These are phyloP conservation scores for Tylopilus vinaceipallidus DNA, from an alignment of 768 basidiomycete genomes.

Conservation along the genomic window DNA sequence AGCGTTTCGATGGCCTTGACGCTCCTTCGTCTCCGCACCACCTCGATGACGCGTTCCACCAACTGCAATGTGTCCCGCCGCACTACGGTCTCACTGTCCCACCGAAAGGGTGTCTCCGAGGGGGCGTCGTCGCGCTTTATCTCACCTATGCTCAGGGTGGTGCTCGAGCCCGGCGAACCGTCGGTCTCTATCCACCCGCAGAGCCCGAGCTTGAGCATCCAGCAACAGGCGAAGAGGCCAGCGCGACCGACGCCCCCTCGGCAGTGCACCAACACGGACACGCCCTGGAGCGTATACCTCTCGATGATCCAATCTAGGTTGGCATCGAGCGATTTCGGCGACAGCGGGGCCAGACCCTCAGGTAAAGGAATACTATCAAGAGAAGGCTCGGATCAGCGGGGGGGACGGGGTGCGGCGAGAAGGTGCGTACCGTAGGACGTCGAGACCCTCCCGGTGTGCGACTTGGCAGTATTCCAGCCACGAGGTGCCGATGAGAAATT, in stretches of 20 bases:
- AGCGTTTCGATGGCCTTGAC: conserved; percentile 92
- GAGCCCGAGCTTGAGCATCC: conserved; percentile 91
- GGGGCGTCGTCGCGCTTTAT: background rate
- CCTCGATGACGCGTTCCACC: conserved; percentile 68
- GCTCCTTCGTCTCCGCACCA: conserved; percentile 75
- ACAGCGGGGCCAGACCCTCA: conserved; percentile 80
- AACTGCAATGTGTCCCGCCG: conserved; percentile 55
- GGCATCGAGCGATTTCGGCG: conserved; percentile 56
- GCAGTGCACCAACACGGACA: conserved; percentile 81
- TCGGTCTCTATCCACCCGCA: conserved; percentile 59
- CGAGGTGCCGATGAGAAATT: conserved; percentile 73
- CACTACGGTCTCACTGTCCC: conserved; percentile 27
- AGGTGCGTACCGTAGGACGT: conserved; percentile 66
- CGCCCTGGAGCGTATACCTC: conserved; percentile 69
- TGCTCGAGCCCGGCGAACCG: background rate
- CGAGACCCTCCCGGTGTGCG: conserved; percentile 65
- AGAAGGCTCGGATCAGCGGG: background rate
- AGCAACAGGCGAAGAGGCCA: conserved; percentile 87
- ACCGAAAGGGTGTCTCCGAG: conserved; percentile 5
- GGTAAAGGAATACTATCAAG: conserved; percentile 74
- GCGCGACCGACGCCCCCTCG: conserved; percentile 94
- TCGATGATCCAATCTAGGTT: conserved; percentile 65
- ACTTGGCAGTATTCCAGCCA: conserved; percentile 73
- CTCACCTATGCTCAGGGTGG: conserved; percentile 10
- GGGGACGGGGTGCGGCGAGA: background rate